Conservation (phyloP, 129 eudicot species). For the carrot (Daucus carota) region DH1_v3.0 NC_030387.2:542501-543000, state of each 20-base stretch:
- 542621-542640: constrained; percentile 93
- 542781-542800: constrained; percentile 59
- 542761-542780: constrained; percentile 58
- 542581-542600: constrained; percentile 88
- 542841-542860: constrained; percentile 57
- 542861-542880: constrained; percentile 83
- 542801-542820: constrained; percentile 34
- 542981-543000: constrained; percentile 91
- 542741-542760: constrained; percentile 61
- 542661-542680: constrained; percentile 83
- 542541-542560: constrained; percentile 53
- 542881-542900: constrained; percentile 56
- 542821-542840: constrained; percentile 35
- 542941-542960: constrained; percentile 74
- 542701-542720: constrained; percentile 68
- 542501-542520: constrained; percentile 98
- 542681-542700: constrained; percentile 55
- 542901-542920: constrained; percentile 63
- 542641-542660: constrained; percentile 81
- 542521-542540: constrained; percentile 70
- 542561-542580: constrained; percentile 54
- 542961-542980: constrained; percentile 94
- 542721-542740: constrained; percentile 56
- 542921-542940: constrained; percentile 67
- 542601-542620: constrained; percentile 97